A percentile compares a stretch with the other conserved stretches of the same genome.
phyloP scores from a whole-genome alignment of 306 rosid species.

The Calophaca sinica region DNA sequence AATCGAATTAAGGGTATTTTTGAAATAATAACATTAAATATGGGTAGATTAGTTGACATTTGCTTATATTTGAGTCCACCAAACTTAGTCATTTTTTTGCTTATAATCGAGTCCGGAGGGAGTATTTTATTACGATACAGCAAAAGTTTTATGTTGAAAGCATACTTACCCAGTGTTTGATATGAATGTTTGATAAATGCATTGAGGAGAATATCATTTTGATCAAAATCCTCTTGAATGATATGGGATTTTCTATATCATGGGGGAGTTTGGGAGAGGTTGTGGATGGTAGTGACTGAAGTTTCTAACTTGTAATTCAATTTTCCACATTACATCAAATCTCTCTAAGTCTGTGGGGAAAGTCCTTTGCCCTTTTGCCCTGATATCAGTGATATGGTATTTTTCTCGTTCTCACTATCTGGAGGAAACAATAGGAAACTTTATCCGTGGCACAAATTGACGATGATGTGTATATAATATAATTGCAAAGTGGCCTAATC shows the following conservation, averaged over 20 bases:
- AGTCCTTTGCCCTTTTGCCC: conserved; percentile 3
- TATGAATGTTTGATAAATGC: conserved; percentile 29
- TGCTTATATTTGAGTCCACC: no score
- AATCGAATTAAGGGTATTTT: no score
- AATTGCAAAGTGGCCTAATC: conserved; percentile 34
- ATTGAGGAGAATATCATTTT: conserved; percentile 10
- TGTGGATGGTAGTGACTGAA: background rate
- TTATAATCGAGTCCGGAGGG: no score
- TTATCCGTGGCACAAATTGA: conserved; percentile 10
- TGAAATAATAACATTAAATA: no score
- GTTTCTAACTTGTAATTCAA: conserved; percentile 30
- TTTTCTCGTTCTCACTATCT: conserved; percentile 27
- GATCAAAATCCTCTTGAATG: conserved; percentile 34
- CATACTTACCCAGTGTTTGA: conserved; percentile 13
- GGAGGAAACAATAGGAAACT: conserved; percentile 18
- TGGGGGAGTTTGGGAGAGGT: conserved; percentile 14
- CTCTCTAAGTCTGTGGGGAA: background rate
- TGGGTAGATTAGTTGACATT: no score
- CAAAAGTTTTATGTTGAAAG: background rate
- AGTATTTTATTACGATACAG: conserved; percentile 23
- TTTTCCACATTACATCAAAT: conserved; percentile 12
- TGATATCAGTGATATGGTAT: conserved; percentile 20
- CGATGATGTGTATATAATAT: conserved; percentile 29
- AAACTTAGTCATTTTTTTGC: no score
- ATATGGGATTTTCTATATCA: background rate